Conservation (phyloP, 805 yeast species). For the Tetrapisispora fleetii region DNA sequence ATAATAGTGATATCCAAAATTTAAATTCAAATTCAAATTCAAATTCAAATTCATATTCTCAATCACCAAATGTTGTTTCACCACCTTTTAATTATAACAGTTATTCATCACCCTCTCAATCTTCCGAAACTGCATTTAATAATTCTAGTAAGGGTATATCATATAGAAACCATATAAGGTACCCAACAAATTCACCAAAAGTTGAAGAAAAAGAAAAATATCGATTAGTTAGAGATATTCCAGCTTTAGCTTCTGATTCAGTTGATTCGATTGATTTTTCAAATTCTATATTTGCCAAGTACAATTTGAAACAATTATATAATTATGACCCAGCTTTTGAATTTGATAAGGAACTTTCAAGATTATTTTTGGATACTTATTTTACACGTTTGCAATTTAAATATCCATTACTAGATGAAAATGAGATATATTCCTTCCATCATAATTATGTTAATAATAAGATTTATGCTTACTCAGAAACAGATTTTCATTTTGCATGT, state of each 20-base stretch:
- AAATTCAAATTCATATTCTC: background rate
- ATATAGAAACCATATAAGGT: background rate
- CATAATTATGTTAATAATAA: conserved; percentile 37
- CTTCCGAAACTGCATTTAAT: background rate
- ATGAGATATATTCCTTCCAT: conserved; percentile 42
- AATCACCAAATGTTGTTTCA: background rate
- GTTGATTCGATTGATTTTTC: conserved; percentile 34
- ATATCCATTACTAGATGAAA: conserved; percentile 47
- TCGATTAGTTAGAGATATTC: conserved; percentile 3
- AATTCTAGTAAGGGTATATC: background rate
- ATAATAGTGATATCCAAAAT: conserved; percentile 4
- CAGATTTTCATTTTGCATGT: conserved; percentile 40
- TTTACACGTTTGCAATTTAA: conserved; percentile 47
- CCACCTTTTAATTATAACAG: background rate
- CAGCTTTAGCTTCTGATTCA: conserved; percentile 17
- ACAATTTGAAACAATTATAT: conserved; percentile 37
- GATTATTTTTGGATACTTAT: conserved; percentile 42
- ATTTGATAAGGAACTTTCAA: conserved; percentile 39
- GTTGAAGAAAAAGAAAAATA: background rate
- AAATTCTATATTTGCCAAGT: conserved; percentile 36
- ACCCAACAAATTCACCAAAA: background rate
- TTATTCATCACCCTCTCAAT: background rate
- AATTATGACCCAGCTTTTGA: conserved; percentile 42
- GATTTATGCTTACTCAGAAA: conserved; percentile 28
- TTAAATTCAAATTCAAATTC: background rate